Evolutionary conservation across 2,329 filamentous ascomycete species (phyloP), one percentile per base, ranked within the genome.

Genomic region (Aaosphaeria pasadenensis): DNA sequence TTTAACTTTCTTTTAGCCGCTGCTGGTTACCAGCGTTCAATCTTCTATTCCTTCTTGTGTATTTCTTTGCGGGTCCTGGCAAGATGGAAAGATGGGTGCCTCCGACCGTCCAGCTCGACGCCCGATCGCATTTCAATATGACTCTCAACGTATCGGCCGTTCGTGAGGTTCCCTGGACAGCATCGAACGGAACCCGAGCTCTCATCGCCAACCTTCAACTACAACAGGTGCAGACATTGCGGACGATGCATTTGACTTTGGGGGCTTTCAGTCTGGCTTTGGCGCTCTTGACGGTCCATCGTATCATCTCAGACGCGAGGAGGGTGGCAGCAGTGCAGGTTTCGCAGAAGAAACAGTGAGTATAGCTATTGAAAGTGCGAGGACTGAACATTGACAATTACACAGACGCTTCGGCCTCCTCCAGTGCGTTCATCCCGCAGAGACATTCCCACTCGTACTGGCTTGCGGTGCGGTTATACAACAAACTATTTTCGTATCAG

Each of bases 381-480:
- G 11, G 17, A 42, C 39, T 59, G 66, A 45, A 63, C 51, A 46
- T 28, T 7, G 5, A n/a, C 2, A 5, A 7, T 9, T 36, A n/a
- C 9, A 3, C 39, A 73, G 70, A 53, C 60, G 59, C 45, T 67
- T 69, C 54, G 62, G 54, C 47, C 63, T 66, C 45, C 58, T 73
- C 43, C 59, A 58, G 29, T 67, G 65, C 43, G 63, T 72, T 31
- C 70, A 72, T 46, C 59, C 69, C 46, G 70, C 70, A 32, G 70
- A 72, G 53, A 67, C 60, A 41, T 71, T 72, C 51, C 69, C 70
- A 53, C 65, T 73, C 46, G 64, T 68, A 51, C 60, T 73, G 53
- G 68, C 63, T 53, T 62, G 62, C 54, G 62, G 63, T 58, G 63
- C 65, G 47, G 61, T 66, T 39, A 46, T 71, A 52, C 67, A 71